Evolutionary conservation across 768 basidiomycete species (phyloP), one percentile per base, ranked within the genome.

Genomic region (Pleurotus djamor): DNA sequence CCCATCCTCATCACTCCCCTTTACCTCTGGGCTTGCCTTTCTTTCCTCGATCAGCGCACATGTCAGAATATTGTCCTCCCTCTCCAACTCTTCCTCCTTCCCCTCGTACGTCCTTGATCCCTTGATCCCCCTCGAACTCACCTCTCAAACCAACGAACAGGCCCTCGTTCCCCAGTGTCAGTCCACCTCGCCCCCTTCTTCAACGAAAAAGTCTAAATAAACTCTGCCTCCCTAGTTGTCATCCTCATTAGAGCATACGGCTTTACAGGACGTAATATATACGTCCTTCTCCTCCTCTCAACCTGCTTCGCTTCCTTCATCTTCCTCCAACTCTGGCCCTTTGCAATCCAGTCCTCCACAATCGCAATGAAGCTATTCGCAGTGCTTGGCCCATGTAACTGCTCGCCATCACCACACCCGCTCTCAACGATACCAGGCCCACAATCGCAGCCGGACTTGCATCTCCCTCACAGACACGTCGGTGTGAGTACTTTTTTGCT

Each of bases 201-300:
- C 36, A 7, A 34, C 14, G 17, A 44, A 16, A 44, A 14, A 56
- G 9, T 14, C 13, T 43, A 41, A 41, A 10, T 41, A 41, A 43
- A 44, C n/a, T 32, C 54, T 56, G 41, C 41, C 12, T n/a, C 54
- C n/a, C 36, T 44, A 71, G 69, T 66, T 32, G 69, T 69, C 1
- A 63, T 70, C 55, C 41, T 67, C 28, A 60, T 64, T n/a, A 55
- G 70, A 14, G 66, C 69, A n/a, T 69, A 68, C 61, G 70, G 68
- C 2, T 71, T 71, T 47, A 66, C 70, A 7, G 70, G 69, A 41
- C 58, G 65, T 36, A 64, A 54, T 10, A 60, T 37, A 14, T 16
- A 37, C 17, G 57, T 64, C 13, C 52, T 66, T 13, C 16, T 49
- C 10, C 28, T 60, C 7, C 64, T 71, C 9, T 45, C 54, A 14